Conservation (phyloP, 1,139 yeast species). For the Debaryomycetaceae sp. region DNA sequence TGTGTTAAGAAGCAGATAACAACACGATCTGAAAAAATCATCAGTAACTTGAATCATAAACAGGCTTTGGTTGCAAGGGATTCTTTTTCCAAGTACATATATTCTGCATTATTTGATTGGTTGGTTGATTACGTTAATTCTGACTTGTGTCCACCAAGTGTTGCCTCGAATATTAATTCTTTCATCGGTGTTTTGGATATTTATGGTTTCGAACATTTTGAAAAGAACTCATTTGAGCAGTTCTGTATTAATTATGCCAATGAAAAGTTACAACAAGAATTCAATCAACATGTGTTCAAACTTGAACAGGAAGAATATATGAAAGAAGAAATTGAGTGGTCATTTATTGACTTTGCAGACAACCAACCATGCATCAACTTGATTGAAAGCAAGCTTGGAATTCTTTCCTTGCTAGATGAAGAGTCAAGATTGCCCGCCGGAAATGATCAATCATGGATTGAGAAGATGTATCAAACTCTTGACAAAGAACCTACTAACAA, state of each 20-base stretch:
- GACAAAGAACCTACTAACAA: slow-evolving; percentile 74
- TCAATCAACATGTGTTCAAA: slow-evolving; percentile 95
- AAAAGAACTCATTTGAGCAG: slow-evolving; percentile 91
- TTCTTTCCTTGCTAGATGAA: slow-evolving; percentile 85
- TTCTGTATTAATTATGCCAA: slow-evolving; percentile 97
- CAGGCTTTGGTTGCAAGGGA: slow-evolving; percentile 93
- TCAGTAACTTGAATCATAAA: slow-evolving; percentile 74
- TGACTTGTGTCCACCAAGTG: slow-evolving; percentile 76
- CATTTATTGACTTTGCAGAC: slow-evolving; percentile 92
- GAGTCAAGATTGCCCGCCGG: slow-evolving; percentile 96
- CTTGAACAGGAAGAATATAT: slow-evolving; percentile 95
- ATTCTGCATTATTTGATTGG: slow-evolving; percentile 95
- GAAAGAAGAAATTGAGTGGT: slow-evolving; percentile 93
- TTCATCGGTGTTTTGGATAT: slow-evolving; percentile 97
- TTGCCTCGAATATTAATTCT: slow-evolving; percentile 54
- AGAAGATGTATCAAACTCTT: slow-evolving; percentile 82
- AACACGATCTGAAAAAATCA: slow-evolving; percentile 90
- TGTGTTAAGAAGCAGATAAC: slow-evolving; percentile 86
- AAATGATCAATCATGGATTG: slow-evolving; percentile 88
- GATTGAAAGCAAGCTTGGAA: slow-evolving; percentile 87
- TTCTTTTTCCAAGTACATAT: slow-evolving; percentile 91
- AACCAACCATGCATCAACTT: slow-evolving; percentile 96
- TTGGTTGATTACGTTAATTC: slow-evolving; percentile 78
- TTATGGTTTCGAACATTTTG: slow-evolving; percentile 96
- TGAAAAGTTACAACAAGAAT: slow-evolving; percentile 95